Conservation (phyloP, 805 yeast species). For the Hanseniaspora lindneri region DNA sequence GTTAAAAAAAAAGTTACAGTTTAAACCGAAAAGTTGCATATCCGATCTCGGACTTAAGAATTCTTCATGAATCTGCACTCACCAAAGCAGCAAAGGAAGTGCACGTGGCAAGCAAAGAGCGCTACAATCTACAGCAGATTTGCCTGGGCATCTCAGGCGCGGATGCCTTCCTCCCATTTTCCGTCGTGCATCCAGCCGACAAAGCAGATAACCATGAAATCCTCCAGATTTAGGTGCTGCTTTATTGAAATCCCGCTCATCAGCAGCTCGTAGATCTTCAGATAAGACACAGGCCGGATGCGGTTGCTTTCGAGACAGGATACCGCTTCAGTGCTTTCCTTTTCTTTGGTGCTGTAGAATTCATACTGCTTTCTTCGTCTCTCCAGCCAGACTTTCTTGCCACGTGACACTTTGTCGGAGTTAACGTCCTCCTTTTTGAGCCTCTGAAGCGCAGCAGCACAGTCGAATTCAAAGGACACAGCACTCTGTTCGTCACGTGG, state of each 20-base stretch:
- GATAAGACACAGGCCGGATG: conserved; percentile 5
- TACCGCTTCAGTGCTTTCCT: not conserved
- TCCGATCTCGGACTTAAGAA: no score
- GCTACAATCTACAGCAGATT: no score
- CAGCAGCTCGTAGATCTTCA: conserved; percentile 9
- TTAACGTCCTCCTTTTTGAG: not conserved
- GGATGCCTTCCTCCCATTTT: conserved; percentile 13
- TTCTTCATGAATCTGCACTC: no score
- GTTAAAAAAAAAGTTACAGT: no score
- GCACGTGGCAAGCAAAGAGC: no score
- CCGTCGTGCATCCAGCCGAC: conserved; percentile 15
- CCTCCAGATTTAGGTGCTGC: conserved; percentile 1
- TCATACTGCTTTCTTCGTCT: conserved; percentile 12
- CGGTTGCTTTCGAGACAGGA: not conserved
- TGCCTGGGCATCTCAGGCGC: no score
- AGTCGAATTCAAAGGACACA: not conserved
- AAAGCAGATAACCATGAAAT: conserved; percentile 10
- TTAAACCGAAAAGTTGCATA: no score
- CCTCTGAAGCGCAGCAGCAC: not conserved
- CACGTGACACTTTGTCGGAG: not conserved
- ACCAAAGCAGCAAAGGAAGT: no score
- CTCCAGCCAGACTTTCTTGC: conserved; percentile 11
- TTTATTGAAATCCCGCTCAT: conserved; percentile 2
- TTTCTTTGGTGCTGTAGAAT: not conserved
- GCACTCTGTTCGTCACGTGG: no score